Conservation (phyloP, 2,329 filamentous ascomycete species). For the Trichocomaceae sp. region DNA sequence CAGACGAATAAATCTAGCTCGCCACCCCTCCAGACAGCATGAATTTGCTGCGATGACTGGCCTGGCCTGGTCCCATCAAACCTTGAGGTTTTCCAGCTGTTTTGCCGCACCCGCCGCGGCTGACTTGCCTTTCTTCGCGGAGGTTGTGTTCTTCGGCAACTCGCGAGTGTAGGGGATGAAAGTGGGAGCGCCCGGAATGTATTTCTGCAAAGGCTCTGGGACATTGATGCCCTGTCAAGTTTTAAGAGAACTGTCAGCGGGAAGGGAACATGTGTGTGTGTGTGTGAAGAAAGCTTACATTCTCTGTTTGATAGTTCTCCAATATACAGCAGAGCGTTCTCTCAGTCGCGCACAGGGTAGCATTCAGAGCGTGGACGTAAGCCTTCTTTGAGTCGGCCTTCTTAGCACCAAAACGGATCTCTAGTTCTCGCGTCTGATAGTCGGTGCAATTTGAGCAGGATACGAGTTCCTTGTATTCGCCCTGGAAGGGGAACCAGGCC, state of each 20-base stretch:
- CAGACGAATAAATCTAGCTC: not conserved
- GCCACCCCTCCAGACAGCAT: too few species aligned
- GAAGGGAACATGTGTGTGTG: not conserved
- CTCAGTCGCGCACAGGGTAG: constrained; percentile 83
- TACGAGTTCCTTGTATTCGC: constrained; percentile 97
- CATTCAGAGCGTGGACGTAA: constrained; percentile 90
- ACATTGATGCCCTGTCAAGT: constrained; percentile 61
- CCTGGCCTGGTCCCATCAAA: constrained; percentile 23
- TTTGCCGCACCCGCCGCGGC: constrained; percentile 31
- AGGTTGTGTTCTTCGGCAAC: constrained; percentile 66
- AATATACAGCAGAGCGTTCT: constrained; percentile 88
- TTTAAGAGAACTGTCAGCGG: not conserved
- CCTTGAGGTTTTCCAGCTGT: constrained; percentile 37
- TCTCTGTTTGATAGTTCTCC: constrained; percentile 92
- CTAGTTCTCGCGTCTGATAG: constrained; percentile 89
- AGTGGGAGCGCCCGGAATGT: constrained; percentile 80
- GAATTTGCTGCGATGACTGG: too few species aligned
- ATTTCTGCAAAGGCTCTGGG: constrained; percentile 77
- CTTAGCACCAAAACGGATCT: constrained; percentile 87
- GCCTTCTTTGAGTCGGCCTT: constrained; percentile 78
- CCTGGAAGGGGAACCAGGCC: constrained; percentile 93
- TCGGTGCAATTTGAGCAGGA: constrained; percentile 98
- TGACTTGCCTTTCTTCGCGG: constrained; percentile 48
- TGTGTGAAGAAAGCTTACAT: constrained; percentile 46
- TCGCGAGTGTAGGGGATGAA: constrained; percentile 88